These are phyloP conservation scores for Hepatocystis sp. DNA, from an alignment of 169 alveolate species.

Conservation along the genomic window DNA sequence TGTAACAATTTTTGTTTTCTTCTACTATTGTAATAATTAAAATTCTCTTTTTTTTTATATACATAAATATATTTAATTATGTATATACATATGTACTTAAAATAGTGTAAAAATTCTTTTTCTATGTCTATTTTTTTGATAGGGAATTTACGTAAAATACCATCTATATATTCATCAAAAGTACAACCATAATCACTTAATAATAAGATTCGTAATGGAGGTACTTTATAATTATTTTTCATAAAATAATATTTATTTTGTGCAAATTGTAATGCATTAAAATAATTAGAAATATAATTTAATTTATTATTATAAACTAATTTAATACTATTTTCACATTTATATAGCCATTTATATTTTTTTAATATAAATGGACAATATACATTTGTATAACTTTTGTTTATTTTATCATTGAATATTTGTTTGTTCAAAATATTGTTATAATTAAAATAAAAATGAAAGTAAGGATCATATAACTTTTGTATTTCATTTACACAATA, in stretches of 20 bases:
- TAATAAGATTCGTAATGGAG: slow-evolving; percentile 49
- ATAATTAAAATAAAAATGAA: slow-evolving; percentile 42
- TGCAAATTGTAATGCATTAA: slow-evolving; percentile 22
- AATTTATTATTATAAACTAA: slow-evolving; percentile 35
- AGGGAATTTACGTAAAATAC: slow-evolving; percentile 18
- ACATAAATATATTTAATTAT: slow-evolving; percentile 35
- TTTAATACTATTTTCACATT: slow-evolving; percentile 15
- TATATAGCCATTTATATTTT: slow-evolving; percentile 67
- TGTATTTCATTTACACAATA: slow-evolving; percentile 15
- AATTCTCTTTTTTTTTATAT: slow-evolving; percentile 10
- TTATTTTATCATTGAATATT: slow-evolving; percentile 1
- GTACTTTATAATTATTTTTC: slow-evolving; percentile 10
- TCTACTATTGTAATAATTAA: not conserved
- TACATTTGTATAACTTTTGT: slow-evolving; percentile 19
- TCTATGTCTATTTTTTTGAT: slow-evolving; percentile 22
- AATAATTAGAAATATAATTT: slow-evolving; percentile 23
- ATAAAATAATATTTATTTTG: slow-evolving; percentile 17
- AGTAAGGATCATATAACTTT: slow-evolving; percentile 31
- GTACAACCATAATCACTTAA: slow-evolving; percentile 22
- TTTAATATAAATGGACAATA: slow-evolving; percentile 50
- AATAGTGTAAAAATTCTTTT: slow-evolving; percentile 6
- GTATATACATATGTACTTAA: slow-evolving; percentile 19
- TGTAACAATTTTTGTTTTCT: not conserved
- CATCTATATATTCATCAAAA: slow-evolving; percentile 20
- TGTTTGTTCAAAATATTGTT: slow-evolving; percentile 7